Evolutionary conservation across 257 asterid genomes (phyloP).

Genomic region (Misopates orontium): DNA sequence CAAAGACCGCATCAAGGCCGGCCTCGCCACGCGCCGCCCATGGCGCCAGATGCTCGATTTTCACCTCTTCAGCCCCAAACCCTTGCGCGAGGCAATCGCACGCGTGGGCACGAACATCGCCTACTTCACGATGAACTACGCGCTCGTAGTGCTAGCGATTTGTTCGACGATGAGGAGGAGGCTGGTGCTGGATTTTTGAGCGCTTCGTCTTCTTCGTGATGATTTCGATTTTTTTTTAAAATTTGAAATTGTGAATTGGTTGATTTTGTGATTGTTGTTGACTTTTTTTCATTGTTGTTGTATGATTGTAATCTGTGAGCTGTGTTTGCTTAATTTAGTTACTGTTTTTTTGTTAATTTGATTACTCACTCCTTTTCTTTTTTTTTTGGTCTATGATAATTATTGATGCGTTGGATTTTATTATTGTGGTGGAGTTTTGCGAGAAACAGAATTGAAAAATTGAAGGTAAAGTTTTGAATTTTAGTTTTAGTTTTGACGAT

Average conservation of each 20-base stretch:
- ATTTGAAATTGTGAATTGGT: conserved; percentile 24
- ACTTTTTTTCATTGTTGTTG: conserved; percentile 24
- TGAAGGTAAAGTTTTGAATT: too few species aligned
- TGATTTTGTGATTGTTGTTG: conserved; percentile 17
- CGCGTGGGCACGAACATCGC: conserved; percentile 53
- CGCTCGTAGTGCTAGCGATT: conserved; percentile 43
- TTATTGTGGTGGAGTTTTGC: too few species aligned
- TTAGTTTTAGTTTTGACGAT: too few species aligned
- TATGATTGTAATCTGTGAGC: neutral
- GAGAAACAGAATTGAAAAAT: too few species aligned
- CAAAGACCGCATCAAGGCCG: conserved; percentile 62
- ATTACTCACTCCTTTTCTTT: too few species aligned
- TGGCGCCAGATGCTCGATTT: conserved; percentile 71
- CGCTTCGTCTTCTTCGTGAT: conserved; percentile 21
- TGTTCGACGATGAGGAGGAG: conserved; percentile 55
- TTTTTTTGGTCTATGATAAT: too few species aligned
- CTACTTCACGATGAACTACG: conserved; percentile 84
- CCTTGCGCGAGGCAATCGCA: conserved; percentile 44
- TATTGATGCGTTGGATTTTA: neutral
- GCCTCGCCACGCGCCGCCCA: conserved; percentile 78
- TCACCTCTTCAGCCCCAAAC: conserved; percentile 47
- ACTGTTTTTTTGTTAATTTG: conserved; percentile 9
- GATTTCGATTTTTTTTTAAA: too few species aligned
- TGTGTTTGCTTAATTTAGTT: conserved; percentile 20
- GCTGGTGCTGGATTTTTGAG: conserved; percentile 41